Evolutionary conservation across 2,329 filamentous ascomycete genomes (phyloP), one percentile per base, ranked within the genome.

Genomic region (Neopestalotiopsis clavispora): DNA sequence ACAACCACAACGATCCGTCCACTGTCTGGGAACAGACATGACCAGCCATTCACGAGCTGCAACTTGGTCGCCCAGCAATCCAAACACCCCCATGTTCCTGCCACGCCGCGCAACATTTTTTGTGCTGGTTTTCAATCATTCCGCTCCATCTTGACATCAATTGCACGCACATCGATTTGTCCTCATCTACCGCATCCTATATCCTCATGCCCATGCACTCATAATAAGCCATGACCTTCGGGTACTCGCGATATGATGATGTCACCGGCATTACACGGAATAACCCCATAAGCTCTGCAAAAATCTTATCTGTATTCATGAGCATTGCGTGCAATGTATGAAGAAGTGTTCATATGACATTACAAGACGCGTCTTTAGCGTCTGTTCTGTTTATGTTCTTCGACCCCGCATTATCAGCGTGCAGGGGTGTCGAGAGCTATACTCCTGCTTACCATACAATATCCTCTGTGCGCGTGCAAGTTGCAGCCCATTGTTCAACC

Each of bases 11-110:
- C 57, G 57, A 10, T 14, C 9, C 23, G 57, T 58, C 28, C 64
- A 63, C 28, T 23, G 56, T 49, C 42, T 61, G 60, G 23, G 61
- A 68, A 28, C 45, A 32, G 38, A 67, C 56, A 65, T 69, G 58
- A 65, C 56, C 57, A 59, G 9, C 9, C 23, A 3, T 34, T 59
- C 30, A 12, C 9, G 57, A 30, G 57, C 13, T 59, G 45, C 45
- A 52, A 52, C 45, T 17, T 10, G 45, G 7, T 20, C 7, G 20
- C 2, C n/a, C 6, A 9, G 17, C 45, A 52, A 28, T 6, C 14
- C 14, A 17, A 20, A 38, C 10, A 38, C 34, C 45, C 45, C 14
- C 9, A 20, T 52, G 9, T 52, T n/a, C n/a, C 45, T 20, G 45
- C 45, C 45, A 20, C 45, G 4, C n/a, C 17, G 20, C 45, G 13